Percentiles rank a stretch among this genome's conserved stretches.
These are phyloP conservation scores for Pholiota conissans DNA, from an alignment of 768 basidiomycete species.

Conservation along the genomic window DNA sequence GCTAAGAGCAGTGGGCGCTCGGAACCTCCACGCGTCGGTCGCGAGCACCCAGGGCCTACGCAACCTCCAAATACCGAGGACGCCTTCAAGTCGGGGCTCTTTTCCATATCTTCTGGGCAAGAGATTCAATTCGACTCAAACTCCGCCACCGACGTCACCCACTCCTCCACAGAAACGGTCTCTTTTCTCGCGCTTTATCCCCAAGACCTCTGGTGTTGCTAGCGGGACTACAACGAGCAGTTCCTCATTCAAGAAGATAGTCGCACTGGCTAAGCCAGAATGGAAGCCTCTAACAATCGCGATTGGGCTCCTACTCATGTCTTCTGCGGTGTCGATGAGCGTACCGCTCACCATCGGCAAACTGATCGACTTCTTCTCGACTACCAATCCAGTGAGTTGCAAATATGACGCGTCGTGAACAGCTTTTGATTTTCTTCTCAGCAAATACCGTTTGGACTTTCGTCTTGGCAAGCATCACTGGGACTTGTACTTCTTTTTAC, in stretches of 20 bases:
- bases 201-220: conserved; percentile 1
- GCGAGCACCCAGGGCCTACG: background rate
- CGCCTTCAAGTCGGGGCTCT: background rate
- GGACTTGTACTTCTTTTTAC: conserved; percentile 77
- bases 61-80: background rate
- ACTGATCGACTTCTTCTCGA: conserved; percentile 91
- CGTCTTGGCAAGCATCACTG: conserved; percentile 77
- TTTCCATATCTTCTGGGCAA: background rate
- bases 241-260: conserved; percentile 74
- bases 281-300: conserved; percentile 73
- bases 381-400: conserved; percentile 65
- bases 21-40: conserved; percentile 10
- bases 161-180: conserved; percentile 13
- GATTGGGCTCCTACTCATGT: conserved; percentile 79
- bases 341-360: conserved; percentile 92
- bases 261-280: conserved; percentile 82
- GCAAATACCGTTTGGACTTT: conserved; percentile 81
- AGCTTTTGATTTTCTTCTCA: conserved; percentile 21
- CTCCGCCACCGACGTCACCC: conserved; percentile 2
- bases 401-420: background rate
- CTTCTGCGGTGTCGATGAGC: conserved; percentile 88
- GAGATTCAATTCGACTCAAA: conserved; percentile 19
- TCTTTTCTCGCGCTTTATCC: conserved; percentile 17
- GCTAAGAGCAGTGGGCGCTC: conserved; percentile 7
- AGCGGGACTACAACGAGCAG: conserved; percentile 35